Evolutionary conservation across 106 monocot genomes (phyloP).

Genomic region (Chionographis japonica): DNA sequence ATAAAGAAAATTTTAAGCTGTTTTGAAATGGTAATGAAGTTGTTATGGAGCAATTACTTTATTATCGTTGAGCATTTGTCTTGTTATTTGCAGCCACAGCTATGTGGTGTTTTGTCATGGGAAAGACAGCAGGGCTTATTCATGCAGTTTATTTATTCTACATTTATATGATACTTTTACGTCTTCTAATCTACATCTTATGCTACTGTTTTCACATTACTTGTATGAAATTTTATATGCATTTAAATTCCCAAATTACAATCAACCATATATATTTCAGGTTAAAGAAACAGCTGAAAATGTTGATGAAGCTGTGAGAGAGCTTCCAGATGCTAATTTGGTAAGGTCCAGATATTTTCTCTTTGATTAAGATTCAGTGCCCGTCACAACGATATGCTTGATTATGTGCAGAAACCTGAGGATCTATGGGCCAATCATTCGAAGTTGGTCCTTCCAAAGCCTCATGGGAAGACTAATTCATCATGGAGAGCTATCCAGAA

Average conservation of each 20-base stretch:
- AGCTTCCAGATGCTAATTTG: slow-evolving; percentile 96
- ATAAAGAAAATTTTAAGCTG: too few species aligned
- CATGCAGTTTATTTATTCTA: neutral
- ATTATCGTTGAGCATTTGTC: too few species aligned
- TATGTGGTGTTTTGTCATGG: too few species aligned
- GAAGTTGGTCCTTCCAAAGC: slow-evolving; percentile 77
- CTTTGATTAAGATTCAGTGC: neutral
- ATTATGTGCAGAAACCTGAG: slow-evolving; percentile 68
- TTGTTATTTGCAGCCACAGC: too few species aligned
- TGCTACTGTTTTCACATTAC: too few species aligned
- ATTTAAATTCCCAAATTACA: neutral
- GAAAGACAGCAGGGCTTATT: too few species aligned
- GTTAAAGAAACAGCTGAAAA: slow-evolving; percentile 97
- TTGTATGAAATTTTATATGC: too few species aligned
- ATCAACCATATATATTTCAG: slow-evolving; percentile 27
- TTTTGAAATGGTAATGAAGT: too few species aligned
- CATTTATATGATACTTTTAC: neutral
- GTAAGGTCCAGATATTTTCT: slow-evolving; percentile 31
- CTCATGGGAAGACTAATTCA: slow-evolving; percentile 67
- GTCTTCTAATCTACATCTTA: too few species aligned
- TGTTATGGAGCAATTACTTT: too few species aligned
- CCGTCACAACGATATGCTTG: neutral
- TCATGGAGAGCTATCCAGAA: slow-evolving; percentile 88
- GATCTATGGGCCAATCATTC: slow-evolving; percentile 94
- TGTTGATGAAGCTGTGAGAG: slow-evolving; percentile 89